Evolutionary conservation across 1,139 yeast genomes (phyloP).

Genomic region (Yamadazyma siamensis): DNA sequence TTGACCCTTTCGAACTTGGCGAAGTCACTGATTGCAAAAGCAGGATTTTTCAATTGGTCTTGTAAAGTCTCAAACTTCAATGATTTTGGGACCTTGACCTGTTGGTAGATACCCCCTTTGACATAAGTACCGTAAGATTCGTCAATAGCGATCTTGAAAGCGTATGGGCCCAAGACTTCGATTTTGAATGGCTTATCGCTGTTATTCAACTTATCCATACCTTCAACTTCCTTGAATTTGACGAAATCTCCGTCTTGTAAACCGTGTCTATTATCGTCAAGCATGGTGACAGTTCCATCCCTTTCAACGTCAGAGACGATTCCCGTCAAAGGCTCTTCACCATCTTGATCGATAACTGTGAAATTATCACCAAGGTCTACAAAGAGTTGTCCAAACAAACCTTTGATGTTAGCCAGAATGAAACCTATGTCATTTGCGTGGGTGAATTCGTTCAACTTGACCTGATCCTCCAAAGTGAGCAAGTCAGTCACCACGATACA

Average conservation of each 20-base stretch:
- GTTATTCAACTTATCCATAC: slow-evolving; percentile 63
- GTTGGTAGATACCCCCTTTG: slow-evolving; percentile 88
- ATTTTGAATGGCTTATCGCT: slow-evolving; percentile 66
- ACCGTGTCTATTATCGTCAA: slow-evolving; percentile 91
- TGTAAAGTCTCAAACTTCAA: slow-evolving; percentile 61
- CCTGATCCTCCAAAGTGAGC: slow-evolving; percentile 68
- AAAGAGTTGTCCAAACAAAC: slow-evolving; percentile 84
- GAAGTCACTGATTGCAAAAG: slow-evolving; percentile 75
- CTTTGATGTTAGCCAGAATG: slow-evolving; percentile 78
- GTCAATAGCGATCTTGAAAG: slow-evolving; percentile 64
- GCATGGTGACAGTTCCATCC: slow-evolving; percentile 89
- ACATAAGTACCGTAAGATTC: slow-evolving; percentile 58
- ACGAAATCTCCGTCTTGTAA: slow-evolving; percentile 90
- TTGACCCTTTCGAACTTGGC: slow-evolving; percentile 92
- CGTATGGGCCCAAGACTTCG: slow-evolving; percentile 89
- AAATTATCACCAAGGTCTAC: slow-evolving; percentile 87
- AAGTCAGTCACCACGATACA: slow-evolving; percentile 78
- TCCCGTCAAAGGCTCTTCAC: slow-evolving; percentile 89
- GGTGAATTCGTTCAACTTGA: slow-evolving; percentile 70
- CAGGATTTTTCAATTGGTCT: slow-evolving; percentile 73
- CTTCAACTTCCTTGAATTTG: slow-evolving; percentile 83
- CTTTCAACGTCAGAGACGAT: slow-evolving; percentile 83
- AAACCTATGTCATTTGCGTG: slow-evolving; percentile 74
- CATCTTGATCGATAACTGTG: slow-evolving; percentile 78
- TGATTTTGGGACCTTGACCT: slow-evolving; percentile 78